Base-by-base conservation (phyloP, 2,329 filamentous ascomycete species). In the Ophiocordyceps camponoti-saundersi region DNA sequence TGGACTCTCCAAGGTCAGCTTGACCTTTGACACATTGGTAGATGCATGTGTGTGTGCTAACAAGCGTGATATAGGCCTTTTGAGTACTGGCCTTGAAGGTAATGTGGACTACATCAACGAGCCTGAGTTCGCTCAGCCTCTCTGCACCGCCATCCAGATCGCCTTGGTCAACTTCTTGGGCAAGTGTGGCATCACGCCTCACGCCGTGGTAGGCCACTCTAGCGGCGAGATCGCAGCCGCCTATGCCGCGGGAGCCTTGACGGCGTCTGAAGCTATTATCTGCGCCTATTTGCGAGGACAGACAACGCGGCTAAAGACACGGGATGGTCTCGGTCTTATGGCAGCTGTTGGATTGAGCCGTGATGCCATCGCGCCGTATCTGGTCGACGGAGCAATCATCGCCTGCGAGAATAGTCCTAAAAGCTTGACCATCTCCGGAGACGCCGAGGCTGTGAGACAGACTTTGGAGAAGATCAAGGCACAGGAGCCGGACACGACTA, bases 251-350 rank as follows among this genome's bases (percentile, higher is more conserved):
- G 43, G 43, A 2, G 51, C 49, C 6, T 46, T 65, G 11, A 55
- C 54, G 8, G 48, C 52, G 16, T 46, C 55, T 44, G 53, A 60
- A 8, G 64, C 64, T 0, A 59, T 62, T 22, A 50, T 52, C 12
- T 51, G 61, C 11, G 59, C 64, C 1, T 67, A 61, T 50, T 59
- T 60, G 46, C 59, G 65, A 3, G 65, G 64, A 6, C 34, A 47
- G 7, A 44, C 47, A 20, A 47, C 46, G 2, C 48, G 47, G n/a
- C 15, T 44, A 41, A 42, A 52, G 16, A 21, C 43, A 3, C 44
- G 32, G 23, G 46, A 46, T 23, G 60, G 56, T n/a, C 53, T 48
- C 22, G 60, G 56, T n/a, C 53, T 48, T 18, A 47, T 47, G 46
- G 46, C 46, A 22, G 60, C 62, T 2, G 52, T 65, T 11, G 61